Evolutionary conservation across 345 rosid genomes (phyloP).

Genomic region (Pistacia vera): DNA sequence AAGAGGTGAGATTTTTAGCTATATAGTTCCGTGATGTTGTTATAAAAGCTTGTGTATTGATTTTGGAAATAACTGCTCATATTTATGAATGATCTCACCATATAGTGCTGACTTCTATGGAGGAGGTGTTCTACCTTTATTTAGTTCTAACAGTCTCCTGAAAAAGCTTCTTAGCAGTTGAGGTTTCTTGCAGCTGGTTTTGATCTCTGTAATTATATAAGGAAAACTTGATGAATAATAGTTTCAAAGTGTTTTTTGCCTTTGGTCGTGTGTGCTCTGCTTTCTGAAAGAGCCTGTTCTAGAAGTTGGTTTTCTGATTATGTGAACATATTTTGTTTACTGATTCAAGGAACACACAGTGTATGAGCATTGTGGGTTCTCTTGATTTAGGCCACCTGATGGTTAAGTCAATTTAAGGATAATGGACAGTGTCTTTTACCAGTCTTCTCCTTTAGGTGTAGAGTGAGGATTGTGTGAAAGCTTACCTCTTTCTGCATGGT

Average conservation of each 20-base stretch:
- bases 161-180: not conserved
- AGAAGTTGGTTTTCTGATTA: not conserved
- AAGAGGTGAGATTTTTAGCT: slow-evolving; percentile 28
- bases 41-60: not conserved
- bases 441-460: no score
- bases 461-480: no score
- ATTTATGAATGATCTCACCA: not conserved
- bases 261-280: not conserved
- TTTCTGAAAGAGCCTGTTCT: not conserved
- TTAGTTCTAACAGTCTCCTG: not conserved
- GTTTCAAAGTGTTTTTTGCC: not conserved
- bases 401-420: no score
- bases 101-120: not conserved
- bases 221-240: not conserved
- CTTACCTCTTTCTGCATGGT: no score
- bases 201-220: not conserved
- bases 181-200: not conserved
- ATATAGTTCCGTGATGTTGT: not conserved
- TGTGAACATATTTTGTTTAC: not conserved
- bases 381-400: no score
- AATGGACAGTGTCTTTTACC: no score
- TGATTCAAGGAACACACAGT: not conserved
- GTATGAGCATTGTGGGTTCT: not conserved
- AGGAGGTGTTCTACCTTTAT: not conserved
- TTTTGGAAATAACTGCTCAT: not conserved